Percentiles rank a stretch among this genome's conserved stretches.
phyloP scores from a whole-genome alignment of 495 filamentous ascomycete species.

The Aspergillus mulundensis region DNA sequence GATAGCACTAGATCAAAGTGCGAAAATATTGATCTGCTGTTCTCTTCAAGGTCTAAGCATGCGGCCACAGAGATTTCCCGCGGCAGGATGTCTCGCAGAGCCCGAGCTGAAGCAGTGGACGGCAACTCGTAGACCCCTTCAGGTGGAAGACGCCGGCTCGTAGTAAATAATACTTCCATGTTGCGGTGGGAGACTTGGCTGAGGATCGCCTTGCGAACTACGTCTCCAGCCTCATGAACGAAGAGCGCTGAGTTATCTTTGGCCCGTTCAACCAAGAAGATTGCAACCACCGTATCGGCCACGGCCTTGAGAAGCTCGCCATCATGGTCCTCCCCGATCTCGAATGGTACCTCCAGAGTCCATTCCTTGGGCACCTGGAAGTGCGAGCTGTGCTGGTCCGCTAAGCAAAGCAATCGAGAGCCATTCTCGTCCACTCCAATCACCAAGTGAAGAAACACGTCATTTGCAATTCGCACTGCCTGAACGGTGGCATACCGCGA shows the following conservation, averaged over 20 bases:
- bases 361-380: not conserved
- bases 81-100: not conserved
- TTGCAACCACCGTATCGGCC: not conserved
- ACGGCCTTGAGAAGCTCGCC: not conserved
- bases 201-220: not conserved
- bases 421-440: not conserved
- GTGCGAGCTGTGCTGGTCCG: no score
- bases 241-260: not conserved
- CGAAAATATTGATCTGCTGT: no score
- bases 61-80: not conserved
- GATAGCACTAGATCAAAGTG: no score
- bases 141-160: no score
- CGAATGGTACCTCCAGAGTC: not conserved
- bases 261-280: not conserved
- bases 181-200: not conserved
- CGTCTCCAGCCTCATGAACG: not conserved
- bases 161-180: not conserved
- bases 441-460: not conserved
- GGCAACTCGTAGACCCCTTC: no score
- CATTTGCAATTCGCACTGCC: no score
- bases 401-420: no score
- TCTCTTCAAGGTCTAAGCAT: no score
- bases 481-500: no score
- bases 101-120: not conserved
- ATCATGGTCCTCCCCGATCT: not conserved